Evolutionary conservation across 2,329 filamentous ascomycete genomes (phyloP).

Genomic region (Epichloe sylvatica): DNA sequence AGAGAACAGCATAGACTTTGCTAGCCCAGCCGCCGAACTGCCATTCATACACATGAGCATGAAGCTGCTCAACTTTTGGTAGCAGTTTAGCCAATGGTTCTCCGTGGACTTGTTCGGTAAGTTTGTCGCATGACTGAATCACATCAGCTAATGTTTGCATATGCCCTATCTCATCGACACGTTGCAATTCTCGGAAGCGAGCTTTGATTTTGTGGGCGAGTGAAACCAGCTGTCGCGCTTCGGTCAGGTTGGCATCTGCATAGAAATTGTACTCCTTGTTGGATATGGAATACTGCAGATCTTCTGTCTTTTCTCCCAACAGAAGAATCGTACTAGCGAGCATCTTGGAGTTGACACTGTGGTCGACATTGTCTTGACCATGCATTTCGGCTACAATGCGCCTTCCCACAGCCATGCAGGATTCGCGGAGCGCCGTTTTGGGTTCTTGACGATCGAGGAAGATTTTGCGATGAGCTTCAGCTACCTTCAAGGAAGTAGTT

Average conservation of each 20-base stretch:
- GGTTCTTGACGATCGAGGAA: slow-evolving; percentile 31
- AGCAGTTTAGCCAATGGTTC: slow-evolving; percentile 81
- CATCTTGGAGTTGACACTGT: slow-evolving; percentile 35
- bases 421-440: slow-evolving; percentile 26
- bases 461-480: slow-evolving; percentile 43
- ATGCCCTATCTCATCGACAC: slow-evolving; percentile 50
- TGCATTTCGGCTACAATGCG: slow-evolving; percentile 18
- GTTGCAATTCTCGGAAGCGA: slow-evolving; percentile 59
- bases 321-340: slow-evolving; percentile 53
- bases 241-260: slow-evolving; percentile 59
- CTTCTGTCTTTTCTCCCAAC: slow-evolving; percentile 45
- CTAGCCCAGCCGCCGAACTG: slow-evolving; percentile 77
- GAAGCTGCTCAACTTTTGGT: slow-evolving; percentile 74
- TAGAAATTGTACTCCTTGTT: slow-evolving; percentile 69
- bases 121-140: slow-evolving; percentile 55
- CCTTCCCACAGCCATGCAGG: slow-evolving; percentile 31
- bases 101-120: slow-evolving; percentile 60
- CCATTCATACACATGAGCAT: slow-evolving; percentile 82
- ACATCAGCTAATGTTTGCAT: slow-evolving; percentile 72
- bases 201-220: slow-evolving; percentile 55
- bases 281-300: slow-evolving; percentile 24
- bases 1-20: slow-evolving; percentile 54
- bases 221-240: slow-evolving; percentile 59
- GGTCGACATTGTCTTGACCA: slow-evolving; percentile 17
- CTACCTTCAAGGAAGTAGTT: slow-evolving; percentile 45